Conservation (phyloP, 106 monocot genomes). For the Allium sativum region DNA sequence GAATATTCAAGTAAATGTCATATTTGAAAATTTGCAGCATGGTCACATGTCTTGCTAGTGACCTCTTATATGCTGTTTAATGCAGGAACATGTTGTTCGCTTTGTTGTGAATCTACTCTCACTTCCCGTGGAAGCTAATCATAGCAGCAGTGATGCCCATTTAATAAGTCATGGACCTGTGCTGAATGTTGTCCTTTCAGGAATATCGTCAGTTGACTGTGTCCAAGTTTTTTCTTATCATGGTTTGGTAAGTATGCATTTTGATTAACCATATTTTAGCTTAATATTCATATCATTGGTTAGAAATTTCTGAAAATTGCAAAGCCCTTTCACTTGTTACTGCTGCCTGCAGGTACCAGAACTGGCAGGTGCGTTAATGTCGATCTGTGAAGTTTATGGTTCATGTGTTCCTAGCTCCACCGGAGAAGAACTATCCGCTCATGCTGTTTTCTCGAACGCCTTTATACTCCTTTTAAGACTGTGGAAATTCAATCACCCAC, state of each 20-base stretch:
- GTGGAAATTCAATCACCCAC: conserved; percentile 97
- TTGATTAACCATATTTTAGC: background rate
- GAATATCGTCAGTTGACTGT: conserved; percentile 94
- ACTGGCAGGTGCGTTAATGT: conserved; percentile 91
- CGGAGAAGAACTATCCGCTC: conserved; percentile 67
- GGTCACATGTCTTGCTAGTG: background rate
- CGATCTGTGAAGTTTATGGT: conserved; percentile 89
- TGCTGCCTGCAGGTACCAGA: conserved; percentile 60
- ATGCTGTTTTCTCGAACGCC: conserved; percentile 89
- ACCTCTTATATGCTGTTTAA: background rate
- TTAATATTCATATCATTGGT: background rate
- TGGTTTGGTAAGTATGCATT: conserved; percentile 63
- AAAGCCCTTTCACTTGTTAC: too few relatives aligned
- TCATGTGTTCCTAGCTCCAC: conserved; percentile 55
- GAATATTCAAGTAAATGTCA: conserved; percentile 76
- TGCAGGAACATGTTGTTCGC: conserved; percentile 74
- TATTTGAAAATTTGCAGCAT: background rate
- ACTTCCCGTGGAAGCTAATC: conserved; percentile 58
- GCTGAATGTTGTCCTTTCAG: conserved; percentile 68
- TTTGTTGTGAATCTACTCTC: conserved; percentile 87
- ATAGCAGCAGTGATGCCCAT: conserved; percentile 67
- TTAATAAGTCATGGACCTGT: conserved; percentile 74
- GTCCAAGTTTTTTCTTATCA: conserved; percentile 90
- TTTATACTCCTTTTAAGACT: conserved; percentile 87
- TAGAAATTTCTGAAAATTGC: background rate